A percentile compares a stretch with the other conserved stretches of the same genome.
These are phyloP conservation scores for Spathaspora boniae DNA, from an alignment of 805 yeast genomes.

Conservation along the genomic window DNA sequence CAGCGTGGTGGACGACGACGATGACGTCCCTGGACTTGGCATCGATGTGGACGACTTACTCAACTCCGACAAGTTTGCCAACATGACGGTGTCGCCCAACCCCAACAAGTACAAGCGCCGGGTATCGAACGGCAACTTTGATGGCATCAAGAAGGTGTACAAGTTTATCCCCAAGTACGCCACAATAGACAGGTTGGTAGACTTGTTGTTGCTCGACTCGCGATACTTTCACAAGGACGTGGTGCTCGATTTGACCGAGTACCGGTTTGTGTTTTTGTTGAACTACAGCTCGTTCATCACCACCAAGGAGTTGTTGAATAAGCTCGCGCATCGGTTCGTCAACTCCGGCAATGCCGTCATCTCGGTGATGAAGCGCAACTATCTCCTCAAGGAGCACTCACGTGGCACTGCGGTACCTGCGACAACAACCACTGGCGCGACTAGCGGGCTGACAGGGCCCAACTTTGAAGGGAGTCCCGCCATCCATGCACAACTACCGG, in stretches of 20 bases:
- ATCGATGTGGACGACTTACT: conserved; percentile 42
- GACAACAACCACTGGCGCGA: not conserved
- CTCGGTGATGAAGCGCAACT: conserved; percentile 37
- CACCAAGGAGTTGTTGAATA: conserved; percentile 37
- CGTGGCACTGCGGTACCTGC: not conserved
- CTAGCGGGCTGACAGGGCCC: not conserved
- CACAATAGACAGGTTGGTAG: conserved; percentile 70
- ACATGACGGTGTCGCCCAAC: conserved; percentile 17
- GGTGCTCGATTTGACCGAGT: conserved; percentile 37
- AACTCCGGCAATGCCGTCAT: conserved; percentile 44
- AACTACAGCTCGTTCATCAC: conserved; percentile 39
- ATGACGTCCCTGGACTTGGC: conserved; percentile 39
- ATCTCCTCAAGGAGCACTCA: conserved; percentile 11
- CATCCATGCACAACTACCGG: not conserved
- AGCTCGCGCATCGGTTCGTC: conserved; percentile 38
- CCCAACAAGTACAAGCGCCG: conserved; percentile 10
- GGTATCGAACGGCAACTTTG: not conserved
- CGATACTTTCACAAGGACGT: conserved; percentile 46
- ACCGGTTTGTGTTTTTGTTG: conserved; percentile 38
- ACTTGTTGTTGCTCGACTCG: conserved; percentile 71
- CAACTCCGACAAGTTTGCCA: conserved; percentile 36
- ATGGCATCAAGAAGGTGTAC: conserved; percentile 7
- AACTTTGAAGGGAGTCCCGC: not conserved
- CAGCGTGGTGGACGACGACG: conserved; percentile 30
- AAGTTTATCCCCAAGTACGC: conserved; percentile 46